phyloP scores from a whole-genome alignment of 768 basidiomycete species.

The Kwoniella dendrophila region DNA sequence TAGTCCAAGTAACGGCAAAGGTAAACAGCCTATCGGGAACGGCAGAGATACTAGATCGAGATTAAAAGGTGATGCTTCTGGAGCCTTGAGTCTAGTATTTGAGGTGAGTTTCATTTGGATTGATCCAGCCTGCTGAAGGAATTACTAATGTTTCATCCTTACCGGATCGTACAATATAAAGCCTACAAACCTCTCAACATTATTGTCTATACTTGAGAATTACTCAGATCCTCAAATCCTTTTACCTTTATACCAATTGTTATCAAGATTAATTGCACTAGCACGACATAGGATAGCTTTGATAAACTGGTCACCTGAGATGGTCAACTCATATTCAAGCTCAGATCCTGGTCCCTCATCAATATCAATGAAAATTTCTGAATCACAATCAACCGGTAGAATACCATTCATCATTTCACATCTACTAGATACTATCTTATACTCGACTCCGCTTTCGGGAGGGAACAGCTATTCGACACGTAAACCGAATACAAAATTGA shows the following conservation, averaged over 20 bases:
- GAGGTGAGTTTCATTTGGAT: constrained; percentile 33
- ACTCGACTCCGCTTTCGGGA: neutral
- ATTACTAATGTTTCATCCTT: neutral
- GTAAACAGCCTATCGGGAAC: constrained; percentile 19
- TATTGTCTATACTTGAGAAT: constrained; percentile 36
- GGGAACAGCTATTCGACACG: constrained; percentile 4
- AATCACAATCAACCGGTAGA: too few species aligned
- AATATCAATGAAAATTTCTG: neutral
- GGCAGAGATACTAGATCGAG: constrained; percentile 17
- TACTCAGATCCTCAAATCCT: constrained; percentile 37
- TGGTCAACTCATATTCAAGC: neutral
- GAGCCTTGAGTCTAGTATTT: constrained; percentile 29
- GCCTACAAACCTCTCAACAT: constrained; percentile 38
- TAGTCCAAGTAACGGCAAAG: constrained; percentile 8
- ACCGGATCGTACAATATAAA: neutral
- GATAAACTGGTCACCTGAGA: neutral
- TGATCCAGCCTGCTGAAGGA: neutral
- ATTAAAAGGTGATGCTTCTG: constrained; percentile 25
- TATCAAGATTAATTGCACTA: constrained; percentile 45
- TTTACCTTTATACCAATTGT: constrained; percentile 51
- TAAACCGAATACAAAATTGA: constrained; percentile 39
- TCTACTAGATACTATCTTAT: constrained; percentile 23
- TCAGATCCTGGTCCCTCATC: neutral
- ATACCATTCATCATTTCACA: constrained; percentile 34
- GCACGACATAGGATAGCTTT: constrained; percentile 49